Evolutionary conservation across 2,329 filamentous ascomycete species (phyloP).

Genomic region (Colletotrichum ledebouriae): DNA sequence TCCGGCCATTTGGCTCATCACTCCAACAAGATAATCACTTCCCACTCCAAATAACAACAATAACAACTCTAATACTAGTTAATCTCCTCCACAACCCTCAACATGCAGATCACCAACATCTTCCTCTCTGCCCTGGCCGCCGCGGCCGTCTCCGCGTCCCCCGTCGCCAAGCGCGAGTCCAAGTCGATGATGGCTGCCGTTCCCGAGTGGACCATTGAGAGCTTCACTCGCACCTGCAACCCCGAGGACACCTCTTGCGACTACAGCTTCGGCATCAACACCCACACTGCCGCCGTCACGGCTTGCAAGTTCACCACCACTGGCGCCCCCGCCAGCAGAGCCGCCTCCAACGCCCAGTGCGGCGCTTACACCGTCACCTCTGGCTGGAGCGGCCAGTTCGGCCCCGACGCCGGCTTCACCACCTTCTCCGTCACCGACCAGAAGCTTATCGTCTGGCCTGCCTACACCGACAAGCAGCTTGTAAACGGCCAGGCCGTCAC

Average conservation of each 20-base stretch:
- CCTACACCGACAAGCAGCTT: constrained; percentile 67
- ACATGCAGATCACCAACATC: constrained; percentile 60
- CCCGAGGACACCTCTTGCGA: constrained; percentile 55
- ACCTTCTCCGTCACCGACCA: constrained; percentile 64
- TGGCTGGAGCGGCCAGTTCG: constrained; percentile 70
- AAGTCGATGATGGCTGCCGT: constrained; percentile 56
- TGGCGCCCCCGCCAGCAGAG: constrained; percentile 54
- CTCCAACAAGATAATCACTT: constrained; percentile 1
- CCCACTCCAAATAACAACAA: not conserved
- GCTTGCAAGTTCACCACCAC: constrained; percentile 57
- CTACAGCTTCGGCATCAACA: constrained; percentile 60
- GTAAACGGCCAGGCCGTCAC: constrained; percentile 58
- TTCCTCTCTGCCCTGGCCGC: constrained; percentile 54
- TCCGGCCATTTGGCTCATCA: not conserved
- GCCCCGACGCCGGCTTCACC: constrained; percentile 65
- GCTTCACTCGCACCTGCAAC: constrained; percentile 57
- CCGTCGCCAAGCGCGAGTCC: constrained; percentile 34
- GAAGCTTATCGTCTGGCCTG: constrained; percentile 63
- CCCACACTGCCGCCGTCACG: constrained; percentile 48
- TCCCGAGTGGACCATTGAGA: constrained; percentile 58
- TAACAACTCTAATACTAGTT: not conserved
- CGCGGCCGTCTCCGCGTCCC: constrained; percentile 40
- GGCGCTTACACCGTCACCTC: constrained; percentile 65
- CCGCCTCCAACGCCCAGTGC: constrained; percentile 58
- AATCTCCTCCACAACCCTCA: constrained; percentile 40